Base-by-base conservation (phyloP, 2,329 filamentous ascomycete species). In the Neoscytalidium dimidiatum region DNA sequence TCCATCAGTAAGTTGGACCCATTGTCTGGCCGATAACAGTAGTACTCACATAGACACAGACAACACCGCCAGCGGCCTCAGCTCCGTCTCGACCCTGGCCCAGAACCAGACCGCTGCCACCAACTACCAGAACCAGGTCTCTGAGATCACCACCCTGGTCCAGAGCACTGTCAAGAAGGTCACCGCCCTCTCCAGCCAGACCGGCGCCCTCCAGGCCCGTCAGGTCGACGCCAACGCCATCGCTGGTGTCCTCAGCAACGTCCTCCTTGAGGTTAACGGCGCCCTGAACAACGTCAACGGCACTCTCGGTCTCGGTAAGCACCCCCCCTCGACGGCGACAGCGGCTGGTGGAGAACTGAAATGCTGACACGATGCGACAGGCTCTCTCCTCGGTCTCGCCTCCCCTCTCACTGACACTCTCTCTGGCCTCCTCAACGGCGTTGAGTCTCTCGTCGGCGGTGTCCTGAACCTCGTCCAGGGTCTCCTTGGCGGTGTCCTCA, bases 261-360 rank as follows among this genome's bases (percentile, higher is more conserved):
- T 63, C 35, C 26, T 63, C 19, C 61, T 63, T 21, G 61, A 63
- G 49, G 44, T 63, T n/a, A 53, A 51, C 61, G 61, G 61, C 46
- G 61, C 61, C 21, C 26, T 63, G 35, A 51, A 63, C 46, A 44
- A 51, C 28, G 38, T 63, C 28, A 38, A 38, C 61, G 31, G 28
- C 23, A 44, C 61, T 28, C 48, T 63, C 49, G 61, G 61, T 56
- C 61, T 63, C 33, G 46, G 60, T 63, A 63, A 63, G 60, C 53
- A n/a, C 11, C 13, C n/a, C 21, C 14, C n/a, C n/a, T n/a, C 4
- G 28, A 19, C 4, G 11, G 21, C 23, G 2, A 23, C 5, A 8
- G n/a, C 17, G 9, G 3, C 7, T 17, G 14, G 6, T 3, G 17
- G 26, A 38, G 26, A 14, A 2, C 4, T 14, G 17, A 29, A n/a